phyloP scores from a whole-genome alignment of 768 basidiomycete species.

The Tricholoma sp. region DNA sequence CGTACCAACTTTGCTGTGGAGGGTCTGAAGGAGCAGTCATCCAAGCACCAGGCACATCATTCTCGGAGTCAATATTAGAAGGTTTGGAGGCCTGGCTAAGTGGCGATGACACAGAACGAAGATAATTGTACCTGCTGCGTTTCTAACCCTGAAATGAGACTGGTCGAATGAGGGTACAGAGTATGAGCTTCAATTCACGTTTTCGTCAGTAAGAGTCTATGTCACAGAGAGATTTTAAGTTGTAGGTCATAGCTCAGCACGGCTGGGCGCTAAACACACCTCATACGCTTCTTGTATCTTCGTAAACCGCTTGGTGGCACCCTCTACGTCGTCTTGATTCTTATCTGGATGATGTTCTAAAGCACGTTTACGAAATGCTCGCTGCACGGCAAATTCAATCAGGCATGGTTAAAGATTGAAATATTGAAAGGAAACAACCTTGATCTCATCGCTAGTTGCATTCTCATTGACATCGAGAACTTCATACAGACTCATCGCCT shows the following conservation, averaged over 20 bases:
- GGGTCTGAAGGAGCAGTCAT: not conserved
- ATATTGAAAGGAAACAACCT: not conserved
- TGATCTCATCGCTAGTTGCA: conserved; percentile 7
- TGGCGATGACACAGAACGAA: not conserved
- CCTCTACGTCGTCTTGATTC: conserved; percentile 62
- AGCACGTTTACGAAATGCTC: conserved; percentile 59
- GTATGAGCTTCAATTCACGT: not conserved
- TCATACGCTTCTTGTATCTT: conserved; percentile 76
- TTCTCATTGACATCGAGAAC: conserved; percentile 1
- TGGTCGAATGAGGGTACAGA: not conserved
- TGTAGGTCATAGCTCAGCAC: not conserved
- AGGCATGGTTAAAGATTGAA: not conserved
- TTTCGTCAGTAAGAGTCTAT: conserved; percentile 12
- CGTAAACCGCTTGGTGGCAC: conserved; percentile 63
- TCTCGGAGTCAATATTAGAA: not conserved
- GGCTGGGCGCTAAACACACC: conserved; percentile 25
- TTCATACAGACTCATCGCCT: conserved; percentile 2
- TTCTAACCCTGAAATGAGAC: not conserved
- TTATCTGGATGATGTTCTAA: conserved; percentile 66
- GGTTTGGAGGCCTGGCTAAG: too few relatives aligned
- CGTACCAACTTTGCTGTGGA: not conserved
- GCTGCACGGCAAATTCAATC: conserved; percentile 27
- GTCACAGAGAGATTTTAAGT: not conserved
- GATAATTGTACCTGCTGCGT: conserved; percentile 1
- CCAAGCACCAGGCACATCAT: not conserved